These are phyloP conservation scores for Aspergillus campestris DNA, from an alignment of 495 filamentous ascomycete species.

Conservation along the genomic window DNA sequence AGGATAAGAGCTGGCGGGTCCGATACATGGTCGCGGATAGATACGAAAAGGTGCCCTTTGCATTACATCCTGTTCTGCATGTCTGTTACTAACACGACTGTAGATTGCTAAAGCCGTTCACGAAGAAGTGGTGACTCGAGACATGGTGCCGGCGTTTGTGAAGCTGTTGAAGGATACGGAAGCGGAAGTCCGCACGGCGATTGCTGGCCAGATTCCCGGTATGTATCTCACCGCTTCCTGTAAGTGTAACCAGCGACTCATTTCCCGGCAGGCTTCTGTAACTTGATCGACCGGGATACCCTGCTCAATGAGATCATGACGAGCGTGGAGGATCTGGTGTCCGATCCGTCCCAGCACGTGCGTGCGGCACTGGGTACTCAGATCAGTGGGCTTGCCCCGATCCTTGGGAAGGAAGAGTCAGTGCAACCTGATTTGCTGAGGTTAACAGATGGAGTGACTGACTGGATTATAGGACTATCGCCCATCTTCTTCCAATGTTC, in stretches of 20 bases:
- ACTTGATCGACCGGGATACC: slow-evolving; percentile 72
- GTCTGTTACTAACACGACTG: slow-evolving; percentile 5
- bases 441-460: slow-evolving; percentile 1
- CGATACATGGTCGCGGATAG: slow-evolving; percentile 98
- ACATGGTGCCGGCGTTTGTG: slow-evolving; percentile 93
- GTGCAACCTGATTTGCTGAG: slow-evolving; percentile 20
- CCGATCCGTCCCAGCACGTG: slow-evolving; percentile 93
- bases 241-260: slow-evolving; percentile 8
- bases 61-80: slow-evolving; percentile 4
- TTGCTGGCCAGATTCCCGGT: slow-evolving; percentile 95
- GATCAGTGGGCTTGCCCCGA: slow-evolving; percentile 93
- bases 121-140: slow-evolving; percentile 88
- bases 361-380: slow-evolving; percentile 92
- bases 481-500: slow-evolving; percentile 97
- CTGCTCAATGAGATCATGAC: slow-evolving; percentile 96
- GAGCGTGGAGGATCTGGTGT: slow-evolving; percentile 89
- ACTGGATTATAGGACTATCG: slow-evolving; percentile 61
- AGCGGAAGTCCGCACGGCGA: slow-evolving; percentile 93
- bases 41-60: slow-evolving; percentile 76
- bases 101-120: slow-evolving; percentile 97
- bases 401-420: slow-evolving; percentile 96
- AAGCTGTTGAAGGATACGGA: slow-evolving; percentile 96
- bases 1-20: slow-evolving; percentile 98
- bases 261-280: slow-evolving; percentile 67
- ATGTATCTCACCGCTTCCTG: slow-evolving; percentile 15